phyloP scores from a whole-genome alignment of 345 rosid species.

The Jatropha curcas region DNA sequence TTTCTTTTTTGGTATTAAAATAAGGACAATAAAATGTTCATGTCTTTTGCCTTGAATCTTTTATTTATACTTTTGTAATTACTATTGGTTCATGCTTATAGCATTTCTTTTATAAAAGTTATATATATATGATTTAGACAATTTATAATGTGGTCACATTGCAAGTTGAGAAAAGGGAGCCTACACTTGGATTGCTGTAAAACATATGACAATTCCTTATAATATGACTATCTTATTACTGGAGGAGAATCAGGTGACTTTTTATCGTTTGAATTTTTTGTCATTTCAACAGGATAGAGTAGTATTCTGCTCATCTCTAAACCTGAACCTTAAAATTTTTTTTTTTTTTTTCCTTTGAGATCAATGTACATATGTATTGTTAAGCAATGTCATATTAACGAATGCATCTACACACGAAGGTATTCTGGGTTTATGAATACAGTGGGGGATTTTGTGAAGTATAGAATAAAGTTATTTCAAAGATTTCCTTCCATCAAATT shows the following conservation, averaged over 20 bases:
- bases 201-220: too few relatives aligned
- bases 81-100: too few relatives aligned
- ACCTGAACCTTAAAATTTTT: neutral
- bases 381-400: conserved; percentile 3
- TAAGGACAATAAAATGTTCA: too few relatives aligned
- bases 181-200: too few relatives aligned
- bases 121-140: too few relatives aligned
- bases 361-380: neutral
- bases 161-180: too few relatives aligned
- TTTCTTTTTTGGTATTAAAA: too few relatives aligned
- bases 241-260: neutral
- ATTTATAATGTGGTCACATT: too few relatives aligned
- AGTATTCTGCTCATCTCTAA: neutral
- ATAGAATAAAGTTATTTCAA: conserved; percentile 67
- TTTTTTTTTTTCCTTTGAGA: neutral
- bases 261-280: neutral
- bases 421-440: conserved; percentile 80
- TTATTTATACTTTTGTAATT: too few relatives aligned
- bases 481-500: conserved; percentile 81
- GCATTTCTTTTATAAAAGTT: too few relatives aligned
- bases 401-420: conserved; percentile 5
- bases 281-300: neutral
- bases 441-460: conserved; percentile 89
- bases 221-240: neutral
- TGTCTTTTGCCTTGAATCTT: too few relatives aligned